Evolutionary conservation across 116 monocot species (phyloP).

Genomic region (Phalaenopsis hybrid): DNA sequence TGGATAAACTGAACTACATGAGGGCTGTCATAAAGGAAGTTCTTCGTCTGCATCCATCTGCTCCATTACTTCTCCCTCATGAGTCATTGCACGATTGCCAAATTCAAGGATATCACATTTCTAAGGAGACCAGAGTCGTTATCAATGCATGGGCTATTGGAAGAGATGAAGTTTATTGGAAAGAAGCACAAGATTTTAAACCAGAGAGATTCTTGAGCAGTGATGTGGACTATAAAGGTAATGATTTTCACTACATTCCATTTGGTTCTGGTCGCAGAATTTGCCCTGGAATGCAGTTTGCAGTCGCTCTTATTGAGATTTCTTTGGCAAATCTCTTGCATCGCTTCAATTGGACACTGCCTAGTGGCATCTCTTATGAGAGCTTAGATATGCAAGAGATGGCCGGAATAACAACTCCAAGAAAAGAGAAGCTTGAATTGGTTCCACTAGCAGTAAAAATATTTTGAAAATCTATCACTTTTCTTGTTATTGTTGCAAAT

Average conservation of each 20-base stretch:
- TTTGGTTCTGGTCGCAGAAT: no score
- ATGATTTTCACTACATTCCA: no score
- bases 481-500: no score
- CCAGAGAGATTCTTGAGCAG: not conserved
- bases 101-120: not conserved
- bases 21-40: not conserved
- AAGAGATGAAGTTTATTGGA: not conserved
- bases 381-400: not conserved
- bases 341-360: not conserved
- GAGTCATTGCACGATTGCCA: not conserved
- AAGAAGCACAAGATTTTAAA: not conserved
- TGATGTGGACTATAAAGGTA: not conserved
- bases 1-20: not conserved
- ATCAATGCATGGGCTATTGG: not conserved
- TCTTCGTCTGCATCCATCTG: not conserved
- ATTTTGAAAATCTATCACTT: no score
- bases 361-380: not conserved
- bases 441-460: not conserved
- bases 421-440: constrained; percentile 6
- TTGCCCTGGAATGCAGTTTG: no score
- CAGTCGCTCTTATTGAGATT: not conserved
- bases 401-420: not conserved
- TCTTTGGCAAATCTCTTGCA: not conserved
- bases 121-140: not conserved
- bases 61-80: not conserved